phyloP scores from a whole-genome alignment of 2,329 filamentous ascomycete genomes.

The Beauveria asiatica region DNA sequence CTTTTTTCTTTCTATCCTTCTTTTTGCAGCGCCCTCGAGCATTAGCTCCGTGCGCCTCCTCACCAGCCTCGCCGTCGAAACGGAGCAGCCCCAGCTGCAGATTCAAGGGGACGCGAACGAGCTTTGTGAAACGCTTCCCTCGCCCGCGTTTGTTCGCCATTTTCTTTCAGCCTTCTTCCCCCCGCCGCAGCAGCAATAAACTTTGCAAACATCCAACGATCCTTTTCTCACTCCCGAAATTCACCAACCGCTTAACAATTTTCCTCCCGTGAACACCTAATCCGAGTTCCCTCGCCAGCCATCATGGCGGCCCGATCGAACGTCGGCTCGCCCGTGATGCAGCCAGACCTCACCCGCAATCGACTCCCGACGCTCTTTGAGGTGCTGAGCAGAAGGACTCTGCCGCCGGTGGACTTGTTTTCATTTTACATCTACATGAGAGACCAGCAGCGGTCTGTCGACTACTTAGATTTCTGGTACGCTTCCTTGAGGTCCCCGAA shows the following conservation, averaged over 20 bases:
- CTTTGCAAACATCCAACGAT: not conserved
- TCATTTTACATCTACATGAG: slow-evolving; percentile 99
- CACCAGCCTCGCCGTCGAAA: not conserved
- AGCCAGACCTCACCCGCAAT: slow-evolving; percentile 60
- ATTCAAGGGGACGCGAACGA: slow-evolving; percentile 9
- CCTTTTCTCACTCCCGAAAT: not conserved
- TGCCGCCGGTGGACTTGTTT: slow-evolving; percentile 91
- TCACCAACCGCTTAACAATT: not conserved
- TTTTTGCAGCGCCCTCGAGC: no score
- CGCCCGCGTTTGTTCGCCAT: slow-evolving; percentile 1
- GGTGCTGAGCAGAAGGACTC: slow-evolving; percentile 86
- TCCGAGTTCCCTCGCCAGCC: not conserved
- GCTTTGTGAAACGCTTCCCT: slow-evolving; percentile 8
- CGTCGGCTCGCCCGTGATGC: slow-evolving; percentile 39
- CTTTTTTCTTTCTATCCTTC: not conserved
- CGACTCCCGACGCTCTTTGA: slow-evolving; percentile 91
- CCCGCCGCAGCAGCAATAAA: not conserved
- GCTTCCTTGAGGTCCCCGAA: not conserved
- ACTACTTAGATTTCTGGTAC: slow-evolving; percentile 97
- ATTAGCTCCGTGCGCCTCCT: not conserved
- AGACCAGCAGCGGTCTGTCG: slow-evolving; percentile 93
- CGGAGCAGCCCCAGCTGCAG: not conserved
- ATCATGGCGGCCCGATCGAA: slow-evolving; percentile 18
- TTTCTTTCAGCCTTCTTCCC: not conserved
- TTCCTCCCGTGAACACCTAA: not conserved